These are phyloP conservation scores for Penicillium sp. DNA, from an alignment of 2,329 filamentous ascomycete genomes.

Conservation along the genomic window DNA sequence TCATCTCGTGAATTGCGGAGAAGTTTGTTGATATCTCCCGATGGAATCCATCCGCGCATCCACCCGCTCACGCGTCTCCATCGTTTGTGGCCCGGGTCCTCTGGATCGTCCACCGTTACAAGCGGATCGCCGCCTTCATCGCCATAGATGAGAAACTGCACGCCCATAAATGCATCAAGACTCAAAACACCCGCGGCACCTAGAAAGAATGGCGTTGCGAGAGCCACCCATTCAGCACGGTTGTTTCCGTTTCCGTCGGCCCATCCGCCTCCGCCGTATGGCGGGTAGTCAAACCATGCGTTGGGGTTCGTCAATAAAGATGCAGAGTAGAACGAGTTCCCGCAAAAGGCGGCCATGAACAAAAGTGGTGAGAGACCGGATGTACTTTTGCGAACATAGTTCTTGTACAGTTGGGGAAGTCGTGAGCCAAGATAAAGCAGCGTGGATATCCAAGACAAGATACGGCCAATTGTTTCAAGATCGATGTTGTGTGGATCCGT, in stretches of 20 bases:
- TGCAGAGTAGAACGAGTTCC: conserved; percentile 63
- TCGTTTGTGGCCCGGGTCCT: conserved; percentile 35
- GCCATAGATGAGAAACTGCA: conserved; percentile 61
- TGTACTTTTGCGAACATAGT: conserved; percentile 60
- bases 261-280: conserved; percentile 59
- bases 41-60: conserved; percentile 65
- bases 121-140: conserved; percentile 42
- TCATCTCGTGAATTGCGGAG: conserved; percentile 21
- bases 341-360: conserved; percentile 64
- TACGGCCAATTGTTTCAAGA: conserved; percentile 45
- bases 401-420: conserved; percentile 63
- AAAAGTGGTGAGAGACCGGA: conserved; percentile 60
- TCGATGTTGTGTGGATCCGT: conserved; percentile 24
- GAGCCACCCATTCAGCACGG: conserved; percentile 53
- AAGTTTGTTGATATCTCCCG: conserved; percentile 28
- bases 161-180: conserved; percentile 59
- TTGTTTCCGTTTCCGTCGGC: conserved; percentile 54
- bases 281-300: conserved; percentile 55
- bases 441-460: conserved; percentile 56
- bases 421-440: conserved; percentile 57
- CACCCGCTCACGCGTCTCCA: conserved; percentile 60
- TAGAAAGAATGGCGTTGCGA: conserved; percentile 61
- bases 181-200: conserved; percentile 62
- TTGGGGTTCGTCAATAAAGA: conserved; percentile 62
- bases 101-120: conserved; percentile 45